Conservation (phyloP, 2,329 filamentous ascomycete genomes). For the Periconia sp. region DNA sequence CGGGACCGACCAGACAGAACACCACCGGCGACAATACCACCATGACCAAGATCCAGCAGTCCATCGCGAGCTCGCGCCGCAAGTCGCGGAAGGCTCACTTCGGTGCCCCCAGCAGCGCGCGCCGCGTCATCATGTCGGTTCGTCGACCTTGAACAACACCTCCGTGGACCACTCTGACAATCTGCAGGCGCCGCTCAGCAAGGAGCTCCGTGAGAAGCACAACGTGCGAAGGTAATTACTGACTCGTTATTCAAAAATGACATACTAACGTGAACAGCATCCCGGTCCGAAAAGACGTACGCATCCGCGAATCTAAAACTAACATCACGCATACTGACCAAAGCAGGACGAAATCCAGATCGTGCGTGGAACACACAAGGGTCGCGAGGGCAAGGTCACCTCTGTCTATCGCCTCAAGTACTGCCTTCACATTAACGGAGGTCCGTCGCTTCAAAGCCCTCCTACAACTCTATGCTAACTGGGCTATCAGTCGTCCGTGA, state of each 20-base stretch:
- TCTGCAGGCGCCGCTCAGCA: constrained; percentile 48
- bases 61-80: constrained; percentile 81
- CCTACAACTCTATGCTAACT: constrained; percentile 25
- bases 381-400: constrained; percentile 97
- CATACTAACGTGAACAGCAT: constrained; percentile 57
- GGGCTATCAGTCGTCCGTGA: constrained; percentile 74
- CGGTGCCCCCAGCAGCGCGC: constrained; percentile 89
- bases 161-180: constrained; percentile 37
- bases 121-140: constrained; percentile 85
- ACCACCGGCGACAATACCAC: constrained; percentile 50
- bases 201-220: constrained; percentile 99
- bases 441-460: constrained; percentile 28
- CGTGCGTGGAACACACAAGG: constrained; percentile 93
- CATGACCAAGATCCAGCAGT: constrained; percentile 74
- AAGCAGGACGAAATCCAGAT: constrained; percentile 79
- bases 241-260: neutral
- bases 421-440: constrained; percentile 92
- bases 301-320: constrained; percentile 43
- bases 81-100: constrained; percentile 99
- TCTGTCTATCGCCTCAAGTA: constrained; percentile 85
- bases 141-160: constrained; percentile 67
- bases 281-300: constrained; percentile 87
- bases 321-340: constrained; percentile 32
- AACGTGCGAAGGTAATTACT: constrained; percentile 89
- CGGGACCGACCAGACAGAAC: constrained; percentile 16